Evolutionary conservation across 129 eudicot species (phyloP).

Genomic region (Silybum marianum): DNA sequence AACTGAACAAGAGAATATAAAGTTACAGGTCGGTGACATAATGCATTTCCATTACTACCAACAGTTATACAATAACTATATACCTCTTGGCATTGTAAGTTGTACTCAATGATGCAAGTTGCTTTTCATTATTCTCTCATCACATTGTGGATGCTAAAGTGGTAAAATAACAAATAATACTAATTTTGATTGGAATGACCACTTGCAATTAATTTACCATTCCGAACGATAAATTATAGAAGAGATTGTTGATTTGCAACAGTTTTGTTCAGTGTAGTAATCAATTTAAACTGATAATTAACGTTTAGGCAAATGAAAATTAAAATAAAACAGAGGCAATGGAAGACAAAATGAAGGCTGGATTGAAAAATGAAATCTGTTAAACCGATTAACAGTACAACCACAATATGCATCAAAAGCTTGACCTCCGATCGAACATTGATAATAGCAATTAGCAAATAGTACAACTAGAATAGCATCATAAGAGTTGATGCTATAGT

Average conservation of each 20-base stretch:
- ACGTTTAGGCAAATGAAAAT: constrained; percentile 3
- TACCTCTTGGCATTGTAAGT: neutral
- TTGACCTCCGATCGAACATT: too few relatives aligned
- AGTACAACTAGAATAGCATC: constrained; percentile 22
- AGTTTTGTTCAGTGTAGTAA: too few relatives aligned
- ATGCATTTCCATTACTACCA: neutral
- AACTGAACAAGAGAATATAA: neutral
- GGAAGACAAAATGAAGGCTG: constrained; percentile 3
- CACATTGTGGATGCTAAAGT: too few relatives aligned
- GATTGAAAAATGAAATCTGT: constrained; percentile 15
- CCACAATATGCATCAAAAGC: constrained; percentile 6
- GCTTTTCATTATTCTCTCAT: neutral
- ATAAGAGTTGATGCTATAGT: constrained; percentile 11
- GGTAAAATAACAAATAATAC: neutral
- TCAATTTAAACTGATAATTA: too few relatives aligned
- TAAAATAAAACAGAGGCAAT: constrained; percentile 1
- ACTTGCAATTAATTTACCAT: neutral
- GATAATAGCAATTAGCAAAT: neutral
- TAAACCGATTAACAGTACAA: constrained; percentile 1
- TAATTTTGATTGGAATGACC: neutral
- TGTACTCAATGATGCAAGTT: too few relatives aligned
- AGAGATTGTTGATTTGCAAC: neutral
- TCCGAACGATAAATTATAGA: neutral
- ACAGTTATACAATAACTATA: neutral
- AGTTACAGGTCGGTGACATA: constrained; percentile 4